Base-by-base conservation (phyloP, 2,329 filamentous ascomycete genomes). In the Cordyceps tenuipes region DNA sequence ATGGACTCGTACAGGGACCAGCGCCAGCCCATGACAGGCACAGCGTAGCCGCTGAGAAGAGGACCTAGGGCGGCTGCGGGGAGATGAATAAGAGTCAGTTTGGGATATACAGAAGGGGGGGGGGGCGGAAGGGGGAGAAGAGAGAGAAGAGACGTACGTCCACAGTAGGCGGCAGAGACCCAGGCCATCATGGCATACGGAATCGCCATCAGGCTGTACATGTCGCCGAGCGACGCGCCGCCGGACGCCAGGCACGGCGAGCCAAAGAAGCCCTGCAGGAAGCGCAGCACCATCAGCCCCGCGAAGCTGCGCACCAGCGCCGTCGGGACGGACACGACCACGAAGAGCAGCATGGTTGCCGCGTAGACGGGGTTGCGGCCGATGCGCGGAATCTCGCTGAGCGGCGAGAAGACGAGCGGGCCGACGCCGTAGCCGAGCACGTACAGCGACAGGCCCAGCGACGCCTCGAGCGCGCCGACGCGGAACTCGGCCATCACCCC, bases 351-450 rank as follows among this genome's bases (percentile, higher is more conserved):
- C 74, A 90, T 86, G 10, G 86, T 86, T 64, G 82, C 69, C 41
- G 88, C 80, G 70, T 90, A 90, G 6, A 87, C 81, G 0, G 83
- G 82, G 65, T 86, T 89, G 7, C 87, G 78, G 2, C 88, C 87
- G 55, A 90, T 80, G 50, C 78, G 68, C 0, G 87, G 85, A 23
- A 90, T 82, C 71, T 90, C 87, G 53, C 78, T 82, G 47, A 90
- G 71, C 0, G 87, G 87, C 0, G 83, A 84, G 72, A 83, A 89
- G 26, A 90, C 63, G 29, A 89, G 71, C 0, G 86, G 86, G 0
- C 86, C 86, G 17, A 85, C 71, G 13, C 86, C 85, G 63, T 84
- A 84, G 1, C 82, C 85, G 0, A 86, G 72, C 1, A 88, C 84
- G 66, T 86, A 88, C 61, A 88, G 77, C 0, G 83, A 78, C 5